Evolutionary conservation across 208 protist genomes (phyloP), one percentile per base, ranked within the genome.

Genomic region (Acanthamoeba royreba): DNA sequence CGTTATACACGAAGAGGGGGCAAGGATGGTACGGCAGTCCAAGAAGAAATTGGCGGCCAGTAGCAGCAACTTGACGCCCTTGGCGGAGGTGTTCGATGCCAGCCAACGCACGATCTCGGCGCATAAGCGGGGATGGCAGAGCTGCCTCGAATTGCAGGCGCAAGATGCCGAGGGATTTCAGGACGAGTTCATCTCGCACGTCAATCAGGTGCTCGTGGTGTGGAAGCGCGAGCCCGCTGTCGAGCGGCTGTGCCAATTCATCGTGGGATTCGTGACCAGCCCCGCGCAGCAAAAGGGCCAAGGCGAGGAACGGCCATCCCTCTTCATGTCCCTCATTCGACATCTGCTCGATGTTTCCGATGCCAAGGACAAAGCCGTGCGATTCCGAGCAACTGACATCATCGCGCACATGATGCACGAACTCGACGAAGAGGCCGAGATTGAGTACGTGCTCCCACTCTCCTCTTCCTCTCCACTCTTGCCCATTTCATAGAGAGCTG

Each of bases 351-450:
- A 45, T 13, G 33, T 52, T 22, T 66, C 45, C 3, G 45, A 89
- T 40, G 81, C 52, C 49, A 89, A 42, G 4, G 81, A 89, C 81
- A 89, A 89, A 17, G 81, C 81, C 1, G 81, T 89, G n/a, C 46
- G 81, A 33, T 89, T 89, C 22, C 81, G 81, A 45, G 49, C 81
- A 2, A 66, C 35, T 33, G 81, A 66, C 3, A 1, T 89, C 38
- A 45, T 89, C 15, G 52, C 45, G 7, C 55, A 33, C 47, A 61
- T 89, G 47, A 83, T 83, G 72, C 15, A 83, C 42, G n/a, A 83
- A 33, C 72, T 83, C 35, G 81, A 89, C 47, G 81, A 89, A 33
- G 81, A 89, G 43, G 81, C 81, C 9, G 81, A 89, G 45, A 53
- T 89, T 15, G 81, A 89, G 81, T 89, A 89, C 81, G 49, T 8